These are phyloP conservation scores for Scheffersomyces coipomensis DNA, from an alignment of 805 yeast genomes.

Conservation along the genomic window DNA sequence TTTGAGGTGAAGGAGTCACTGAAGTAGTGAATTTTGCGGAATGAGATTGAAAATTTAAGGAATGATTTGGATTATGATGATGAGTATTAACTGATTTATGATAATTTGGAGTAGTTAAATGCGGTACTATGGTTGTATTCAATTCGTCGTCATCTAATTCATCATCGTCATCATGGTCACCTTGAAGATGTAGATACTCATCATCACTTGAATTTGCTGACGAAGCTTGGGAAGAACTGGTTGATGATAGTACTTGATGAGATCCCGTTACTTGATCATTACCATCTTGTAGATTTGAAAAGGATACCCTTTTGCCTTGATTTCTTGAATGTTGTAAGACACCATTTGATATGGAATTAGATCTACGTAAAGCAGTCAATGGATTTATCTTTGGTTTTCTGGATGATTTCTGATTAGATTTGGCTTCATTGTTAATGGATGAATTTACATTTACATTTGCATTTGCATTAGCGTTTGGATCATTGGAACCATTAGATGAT, in stretches of 20 bases:
- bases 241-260: slow-evolving; percentile 6
- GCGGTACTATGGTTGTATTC: not conserved
- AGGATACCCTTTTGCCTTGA: slow-evolving; percentile 13
- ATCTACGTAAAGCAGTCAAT: no score
- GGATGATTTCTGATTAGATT: no score
- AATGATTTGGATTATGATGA: not conserved
- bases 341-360: slow-evolving; percentile 16
- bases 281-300: slow-evolving; percentile 9
- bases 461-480: no score
- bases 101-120: not conserved
- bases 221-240: slow-evolving; percentile 4
- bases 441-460: no score
- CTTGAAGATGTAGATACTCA: not conserved
- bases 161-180: slow-evolving; percentile 6
- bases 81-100: not conserved
- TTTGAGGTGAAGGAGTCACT: slow-evolving; percentile 7
- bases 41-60: not conserved
- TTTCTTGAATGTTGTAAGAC: slow-evolving; percentile 10
- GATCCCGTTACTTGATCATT: slow-evolving; percentile 2
- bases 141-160: slow-evolving; percentile 3
- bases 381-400: no score
- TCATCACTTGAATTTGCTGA: slow-evolving; percentile 6
- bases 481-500: no score
- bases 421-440: no score
- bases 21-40: slow-evolving; percentile 3